Base-by-base conservation (phyloP, 208 protist species). In the Leishmania tropica region DNA sequence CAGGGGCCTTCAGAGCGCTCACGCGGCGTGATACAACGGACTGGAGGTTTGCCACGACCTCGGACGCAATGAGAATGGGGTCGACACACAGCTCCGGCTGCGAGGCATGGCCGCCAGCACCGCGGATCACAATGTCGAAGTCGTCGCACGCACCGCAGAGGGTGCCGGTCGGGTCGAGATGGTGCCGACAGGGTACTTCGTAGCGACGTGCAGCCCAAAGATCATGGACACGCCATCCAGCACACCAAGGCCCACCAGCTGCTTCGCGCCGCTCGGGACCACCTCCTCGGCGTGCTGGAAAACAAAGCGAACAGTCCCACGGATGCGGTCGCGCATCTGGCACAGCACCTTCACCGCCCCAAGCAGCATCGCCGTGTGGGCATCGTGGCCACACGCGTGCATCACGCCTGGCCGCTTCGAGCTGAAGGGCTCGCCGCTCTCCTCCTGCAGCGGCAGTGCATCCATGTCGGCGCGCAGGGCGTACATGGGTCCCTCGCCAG, bases 281-380 rank as follows among this genome's bases (percentile, higher is more conserved):
- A 92, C 84, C 81, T 96, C 92, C 83, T 96, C 92, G 10, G 92
- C 92, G 80, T 91, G 92, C 84, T 96, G 92, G 78, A 96, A 96
- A 58, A 96, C 86, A 79, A 96, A 96, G 56, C 92, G 90, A 53
- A 96, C 90, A 15, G 88, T 89, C 56, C 92, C 92, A 40, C 87
- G 79, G 77, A 95, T 90, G 65, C 84, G 83, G 47, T 88, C 84
- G 64, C 81, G 81, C 76, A 91, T 82, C 71, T 88, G 83, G 51
- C 85, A 87, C 54, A 94, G 85, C 76, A 94, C 81, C 84, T 92
- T 92, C 54, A 87, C 87, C 7, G 92, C 90, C 28, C 89, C 90
- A 53, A 94, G 83, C 76, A 96, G 89, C 86, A 92, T 93, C 62
- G 92, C 92, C 35, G 89, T 87, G 82, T 95, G 92, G 19, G 89